Percentiles rank a stretch among this genome's conserved stretches.
These are phyloP conservation scores for Buddleja alternifolia DNA, from an alignment of 257 asterid genomes.

Conservation along the genomic window DNA sequence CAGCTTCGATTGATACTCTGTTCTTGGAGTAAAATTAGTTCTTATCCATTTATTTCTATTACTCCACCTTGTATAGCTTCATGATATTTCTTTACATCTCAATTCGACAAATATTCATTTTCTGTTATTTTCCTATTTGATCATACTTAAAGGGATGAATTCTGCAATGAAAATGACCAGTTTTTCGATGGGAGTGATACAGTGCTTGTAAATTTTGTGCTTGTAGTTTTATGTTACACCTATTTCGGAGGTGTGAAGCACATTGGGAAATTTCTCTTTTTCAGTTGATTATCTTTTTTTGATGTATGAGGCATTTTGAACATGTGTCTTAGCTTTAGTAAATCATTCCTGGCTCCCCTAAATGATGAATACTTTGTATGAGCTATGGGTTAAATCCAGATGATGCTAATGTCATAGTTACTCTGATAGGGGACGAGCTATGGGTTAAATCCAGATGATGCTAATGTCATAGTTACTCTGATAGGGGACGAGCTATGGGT, in stretches of 20 bases:
- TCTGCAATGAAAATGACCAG: neutral
- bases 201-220: neutral
- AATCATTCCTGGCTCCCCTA: constrained; percentile 28
- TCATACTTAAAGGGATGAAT: neutral
- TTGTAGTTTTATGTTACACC: neutral
- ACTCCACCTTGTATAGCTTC: neutral
- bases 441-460: constrained; percentile 44
- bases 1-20: no score
- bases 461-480: constrained; percentile 55
- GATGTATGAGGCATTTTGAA: neutral
- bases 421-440: constrained; percentile 50
- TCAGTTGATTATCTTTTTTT: neutral
- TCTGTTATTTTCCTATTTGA: neutral
- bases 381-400: constrained; percentile 43
- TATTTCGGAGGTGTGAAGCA: neutral
- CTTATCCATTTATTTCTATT: no score
- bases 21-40: no score
- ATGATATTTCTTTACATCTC: neutral
- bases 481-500: constrained; percentile 48
- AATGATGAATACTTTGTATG: constrained; percentile 33
- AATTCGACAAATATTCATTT: neutral
- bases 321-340: neutral
- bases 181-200: neutral
- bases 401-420: constrained; percentile 52
- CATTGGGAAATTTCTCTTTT: neutral